These are phyloP conservation scores for Porpolomopsis calyptriformis DNA, from an alignment of 768 basidiomycete genomes.

Conservation along the genomic window DNA sequence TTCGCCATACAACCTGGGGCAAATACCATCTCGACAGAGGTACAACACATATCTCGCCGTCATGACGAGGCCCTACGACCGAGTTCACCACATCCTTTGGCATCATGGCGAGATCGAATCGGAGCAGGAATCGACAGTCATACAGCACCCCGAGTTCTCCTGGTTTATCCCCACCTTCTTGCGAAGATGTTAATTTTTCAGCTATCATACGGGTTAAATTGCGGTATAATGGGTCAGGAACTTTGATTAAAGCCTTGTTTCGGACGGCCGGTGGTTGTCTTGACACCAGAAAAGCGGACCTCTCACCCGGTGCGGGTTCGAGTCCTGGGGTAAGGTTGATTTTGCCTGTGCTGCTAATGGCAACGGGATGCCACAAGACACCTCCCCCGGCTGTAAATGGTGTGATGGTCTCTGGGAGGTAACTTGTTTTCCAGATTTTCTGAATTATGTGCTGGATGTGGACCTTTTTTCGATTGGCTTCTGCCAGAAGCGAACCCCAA, in stretches of 20 bases:
- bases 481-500: slow-evolving; percentile 64
- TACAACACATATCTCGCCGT: slow-evolving; percentile 23
- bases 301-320: slow-evolving; percentile 11
- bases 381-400: slow-evolving; percentile 48
- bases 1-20: slow-evolving; percentile 33
- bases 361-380: slow-evolving; percentile 54
- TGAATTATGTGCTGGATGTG: slow-evolving; percentile 39
- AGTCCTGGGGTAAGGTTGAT: slow-evolving; percentile 14
- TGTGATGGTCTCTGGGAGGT: slow-evolving; percentile 14
- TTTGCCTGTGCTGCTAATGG: slow-evolving; percentile 17
- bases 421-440: slow-evolving; percentile 35
- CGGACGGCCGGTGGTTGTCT: slow-evolving; percentile 40
- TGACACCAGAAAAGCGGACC: slow-evolving; percentile 50
- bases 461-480: slow-evolving; percentile 40
- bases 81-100: slow-evolving; percentile 27
- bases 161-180: not conserved
- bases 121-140: slow-evolving; percentile 55
- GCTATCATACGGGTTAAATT: slow-evolving; percentile 30
- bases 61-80: slow-evolving; percentile 14
- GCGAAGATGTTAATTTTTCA: not conserved
- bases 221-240: slow-evolving; percentile 22
- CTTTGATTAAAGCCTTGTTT: slow-evolving; percentile 18
- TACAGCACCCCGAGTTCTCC: slow-evolving; percentile 36
- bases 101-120: slow-evolving; percentile 33
- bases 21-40: slow-evolving; percentile 35